Conservation (phyloP, 129 eudicot genomes). For the Pulicaria dysenterica region DNA sequence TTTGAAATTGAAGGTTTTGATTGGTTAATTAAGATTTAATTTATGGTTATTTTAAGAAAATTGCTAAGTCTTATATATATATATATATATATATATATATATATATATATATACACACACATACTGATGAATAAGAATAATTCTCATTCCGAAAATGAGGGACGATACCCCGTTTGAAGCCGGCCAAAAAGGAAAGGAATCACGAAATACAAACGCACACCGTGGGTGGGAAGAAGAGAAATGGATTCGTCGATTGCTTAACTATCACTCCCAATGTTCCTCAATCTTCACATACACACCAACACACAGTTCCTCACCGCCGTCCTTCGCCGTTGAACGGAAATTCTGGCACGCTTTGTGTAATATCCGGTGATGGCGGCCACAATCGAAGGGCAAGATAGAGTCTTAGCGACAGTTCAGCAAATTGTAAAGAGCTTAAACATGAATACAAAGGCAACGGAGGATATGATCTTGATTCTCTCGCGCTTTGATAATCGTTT, state of each 20-base stretch:
- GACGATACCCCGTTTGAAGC: slow-evolving; percentile 28
- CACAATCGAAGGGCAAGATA: slow-evolving; percentile 62
- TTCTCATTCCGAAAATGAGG: too few relatives aligned
- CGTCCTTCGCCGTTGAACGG: slow-evolving; percentile 16
- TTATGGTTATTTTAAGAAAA: too few relatives aligned
- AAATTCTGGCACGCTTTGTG: background rate
- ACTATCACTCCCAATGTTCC: slow-evolving; percentile 13
- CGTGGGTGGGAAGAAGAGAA: slow-evolving; percentile 13
- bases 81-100: background rate
- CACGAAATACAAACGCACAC: slow-evolving; percentile 18
- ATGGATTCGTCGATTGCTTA: slow-evolving; percentile 21
- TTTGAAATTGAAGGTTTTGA: too few relatives aligned
- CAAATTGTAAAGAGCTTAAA: slow-evolving; percentile 71
- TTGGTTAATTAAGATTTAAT: too few relatives aligned
- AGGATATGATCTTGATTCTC: slow-evolving; percentile 72
- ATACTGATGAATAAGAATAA: background rate
- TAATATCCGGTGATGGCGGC: slow-evolving; percentile 43
- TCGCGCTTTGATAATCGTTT: slow-evolving; percentile 77
- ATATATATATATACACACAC: background rate
- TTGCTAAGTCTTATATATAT: too few relatives aligned
- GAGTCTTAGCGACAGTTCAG: slow-evolving; percentile 82
- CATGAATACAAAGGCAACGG: slow-evolving; percentile 54
- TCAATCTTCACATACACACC: slow-evolving; percentile 2
- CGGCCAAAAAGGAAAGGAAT: slow-evolving; percentile 35
- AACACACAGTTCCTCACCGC: background rate